Base-by-base conservation (phyloP, 208 protist genomes). In the Vickermania ingenoplastis region DNA sequence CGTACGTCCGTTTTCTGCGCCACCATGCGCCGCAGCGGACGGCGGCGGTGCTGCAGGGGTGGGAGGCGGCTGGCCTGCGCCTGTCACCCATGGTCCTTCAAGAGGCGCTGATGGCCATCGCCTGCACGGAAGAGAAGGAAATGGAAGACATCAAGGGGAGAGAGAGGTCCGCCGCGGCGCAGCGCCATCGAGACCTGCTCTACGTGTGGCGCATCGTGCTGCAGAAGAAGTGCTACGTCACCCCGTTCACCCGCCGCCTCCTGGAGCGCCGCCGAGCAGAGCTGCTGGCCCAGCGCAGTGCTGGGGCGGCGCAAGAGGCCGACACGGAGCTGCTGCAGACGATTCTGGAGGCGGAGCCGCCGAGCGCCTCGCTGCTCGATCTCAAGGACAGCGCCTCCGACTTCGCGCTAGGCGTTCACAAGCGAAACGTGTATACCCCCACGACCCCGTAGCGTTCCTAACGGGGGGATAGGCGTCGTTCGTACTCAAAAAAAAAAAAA, bases 331-430 rank as follows among this genome's bases (percentile, higher is more conserved):
- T 90, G 24, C 72, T 91, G 61, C 14, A 58, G 11, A 51, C 62
- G 21, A 76, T 91, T 29, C 71, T 91, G n/a, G 26, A 54, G 11
- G 83, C 88, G 81, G 65, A 75, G 57, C 86, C 86, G 4, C 67
- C 81, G 7, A 76, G 78, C 52, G 56, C 90, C 22, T 89, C 88
- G 29, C 59, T 92, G 67, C 64, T 92, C 31, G 88, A 91, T 55
- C 73, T 90, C 71, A 91, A 92, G 73, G 88, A 95, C 67, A 91
- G 84, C 56, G 73, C 79, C 0, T 71, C 83, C 5, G 88, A 95
- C 71, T 92, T 91, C 51, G 80, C 87, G 28, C 74, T 90, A 27
- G 88, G 88, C 1, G 72, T 66, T 24, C 70, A 71, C 2, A 83
- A 76, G 21, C 88, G 91, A 75, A 92, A 95, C 66, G 73, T 80